Conservation (phyloP, 257 asterid genomes). For the Solanum chiquidenum region DNA sequence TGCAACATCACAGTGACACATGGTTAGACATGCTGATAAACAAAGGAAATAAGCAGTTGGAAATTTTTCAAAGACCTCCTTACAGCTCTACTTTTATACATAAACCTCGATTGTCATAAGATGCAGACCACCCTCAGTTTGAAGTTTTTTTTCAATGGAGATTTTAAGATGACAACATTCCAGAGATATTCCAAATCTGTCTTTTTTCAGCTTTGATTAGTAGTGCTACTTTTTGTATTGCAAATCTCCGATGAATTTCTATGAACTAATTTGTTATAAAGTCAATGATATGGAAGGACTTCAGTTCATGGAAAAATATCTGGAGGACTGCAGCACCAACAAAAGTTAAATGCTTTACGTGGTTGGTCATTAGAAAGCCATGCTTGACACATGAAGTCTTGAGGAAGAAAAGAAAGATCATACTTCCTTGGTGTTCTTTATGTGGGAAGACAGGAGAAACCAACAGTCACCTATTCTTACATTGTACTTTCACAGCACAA, state of each 20-base stretch:
- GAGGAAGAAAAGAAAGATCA: no score
- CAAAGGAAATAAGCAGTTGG: neutral
- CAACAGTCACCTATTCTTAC: no score
- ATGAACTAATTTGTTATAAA: neutral
- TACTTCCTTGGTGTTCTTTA: no score
- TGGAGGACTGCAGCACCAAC: no score
- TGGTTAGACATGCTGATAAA: neutral
- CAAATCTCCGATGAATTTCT: neutral
- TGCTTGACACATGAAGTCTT: no score
- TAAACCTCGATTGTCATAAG: neutral
- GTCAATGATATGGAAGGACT: neutral
- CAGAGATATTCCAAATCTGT: neutral
- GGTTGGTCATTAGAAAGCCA: no score
- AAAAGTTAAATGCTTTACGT: no score
- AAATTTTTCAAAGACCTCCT: neutral
- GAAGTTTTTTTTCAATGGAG: neutral
- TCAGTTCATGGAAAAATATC: neutral
- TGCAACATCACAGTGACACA: constrained; percentile 26
- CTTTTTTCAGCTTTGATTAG: neutral
- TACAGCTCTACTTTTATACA: neutral
- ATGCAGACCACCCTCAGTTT: neutral
- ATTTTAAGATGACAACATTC: neutral
- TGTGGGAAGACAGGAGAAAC: no score
- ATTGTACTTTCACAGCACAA: no score
- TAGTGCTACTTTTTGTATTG: neutral